Evolutionary conservation across 2,329 filamentous ascomycete genomes (phyloP).

Genomic region (Ustilaginoidea virens): DNA sequence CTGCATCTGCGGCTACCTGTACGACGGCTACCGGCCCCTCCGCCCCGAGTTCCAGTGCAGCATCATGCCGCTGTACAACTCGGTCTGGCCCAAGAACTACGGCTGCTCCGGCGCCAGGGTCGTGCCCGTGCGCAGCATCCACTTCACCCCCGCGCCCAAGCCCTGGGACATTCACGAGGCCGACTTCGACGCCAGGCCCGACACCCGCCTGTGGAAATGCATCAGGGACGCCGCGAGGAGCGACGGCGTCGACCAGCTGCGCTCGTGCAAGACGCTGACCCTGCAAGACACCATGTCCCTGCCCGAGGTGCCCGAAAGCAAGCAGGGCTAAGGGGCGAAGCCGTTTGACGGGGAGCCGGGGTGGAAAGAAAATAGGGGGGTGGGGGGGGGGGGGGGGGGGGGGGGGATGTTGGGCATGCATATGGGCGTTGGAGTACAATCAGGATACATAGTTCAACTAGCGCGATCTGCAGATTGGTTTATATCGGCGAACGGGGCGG

Average conservation of each 20-base stretch:
- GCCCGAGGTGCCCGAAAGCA: too few relatives aligned
- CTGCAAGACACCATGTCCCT: background rate
- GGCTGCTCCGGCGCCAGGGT: slow-evolving; percentile 1
- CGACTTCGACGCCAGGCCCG: background rate
- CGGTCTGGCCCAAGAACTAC: slow-evolving; percentile 1
- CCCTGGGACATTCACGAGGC: background rate
- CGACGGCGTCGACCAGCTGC: background rate
- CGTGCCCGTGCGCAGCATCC: slow-evolving; percentile 1
- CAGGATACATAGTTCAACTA: too few relatives aligned
- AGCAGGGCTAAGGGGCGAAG: too few relatives aligned
- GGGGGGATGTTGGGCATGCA: too few relatives aligned
- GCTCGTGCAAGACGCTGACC: background rate
- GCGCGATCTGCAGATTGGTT: too few relatives aligned
- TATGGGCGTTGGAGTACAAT: too few relatives aligned
- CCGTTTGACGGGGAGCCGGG: too few relatives aligned
- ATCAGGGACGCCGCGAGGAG: background rate
- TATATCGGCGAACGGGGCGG: too few relatives aligned
- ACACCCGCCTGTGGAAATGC: slow-evolving; percentile 1
- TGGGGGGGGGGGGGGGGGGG: too few relatives aligned
- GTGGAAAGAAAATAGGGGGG: too few relatives aligned
- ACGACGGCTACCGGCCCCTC: background rate
- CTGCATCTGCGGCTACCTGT: slow-evolving; percentile 1
- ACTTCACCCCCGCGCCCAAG: background rate
- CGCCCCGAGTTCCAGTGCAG: slow-evolving; percentile 1
- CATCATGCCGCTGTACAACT: slow-evolving; percentile 1